Evolutionary conservation across 2,329 filamentous ascomycete species (phyloP).

Genomic region (Pseudogymnoascus sp.): DNA sequence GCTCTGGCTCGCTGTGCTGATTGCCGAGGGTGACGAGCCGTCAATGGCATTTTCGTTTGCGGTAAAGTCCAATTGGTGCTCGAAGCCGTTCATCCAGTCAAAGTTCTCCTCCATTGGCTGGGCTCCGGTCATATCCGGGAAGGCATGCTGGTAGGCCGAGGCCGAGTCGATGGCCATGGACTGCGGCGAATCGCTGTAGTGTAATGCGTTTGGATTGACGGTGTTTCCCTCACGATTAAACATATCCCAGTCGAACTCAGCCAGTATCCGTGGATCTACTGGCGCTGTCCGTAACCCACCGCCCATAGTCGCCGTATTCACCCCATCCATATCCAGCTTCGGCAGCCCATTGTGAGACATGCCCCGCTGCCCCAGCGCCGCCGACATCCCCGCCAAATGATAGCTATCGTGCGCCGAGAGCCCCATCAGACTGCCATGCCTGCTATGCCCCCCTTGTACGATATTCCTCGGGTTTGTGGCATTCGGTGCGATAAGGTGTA

Average conservation of each 20-base stretch:
- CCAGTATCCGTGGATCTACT: constrained; percentile 52
- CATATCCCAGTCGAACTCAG: constrained; percentile 65
- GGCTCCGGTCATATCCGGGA: constrained; percentile 49
- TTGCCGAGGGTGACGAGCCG: constrained; percentile 88
- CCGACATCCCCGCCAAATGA: constrained; percentile 66
- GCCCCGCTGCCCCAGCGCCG: constrained; percentile 57
- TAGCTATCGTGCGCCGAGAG: constrained; percentile 55
- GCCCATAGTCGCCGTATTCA: constrained; percentile 56
- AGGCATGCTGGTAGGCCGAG: constrained; percentile 51
- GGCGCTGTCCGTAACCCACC: constrained; percentile 74
- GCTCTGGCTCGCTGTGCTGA: constrained; percentile 90
- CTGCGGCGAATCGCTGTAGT: constrained; percentile 74
- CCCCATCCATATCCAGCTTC: constrained; percentile 72
- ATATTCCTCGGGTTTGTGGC: constrained; percentile 39
- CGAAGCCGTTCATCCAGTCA: constrained; percentile 79
- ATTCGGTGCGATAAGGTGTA: constrained; percentile 60
- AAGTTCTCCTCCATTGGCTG: constrained; percentile 68
- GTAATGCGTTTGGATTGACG: constrained; percentile 66
- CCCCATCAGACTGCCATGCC: constrained; percentile 67
- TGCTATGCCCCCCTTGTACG: constrained; percentile 50
- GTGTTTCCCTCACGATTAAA: constrained; percentile 64
- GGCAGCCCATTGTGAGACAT: constrained; percentile 58
- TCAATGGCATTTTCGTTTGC: constrained; percentile 76
- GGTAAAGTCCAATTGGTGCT: constrained; percentile 65
- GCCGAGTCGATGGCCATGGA: constrained; percentile 54